phyloP scores from a whole-genome alignment of 2,329 filamentous ascomycete genomes.

The Aspergillus proliferans region DNA sequence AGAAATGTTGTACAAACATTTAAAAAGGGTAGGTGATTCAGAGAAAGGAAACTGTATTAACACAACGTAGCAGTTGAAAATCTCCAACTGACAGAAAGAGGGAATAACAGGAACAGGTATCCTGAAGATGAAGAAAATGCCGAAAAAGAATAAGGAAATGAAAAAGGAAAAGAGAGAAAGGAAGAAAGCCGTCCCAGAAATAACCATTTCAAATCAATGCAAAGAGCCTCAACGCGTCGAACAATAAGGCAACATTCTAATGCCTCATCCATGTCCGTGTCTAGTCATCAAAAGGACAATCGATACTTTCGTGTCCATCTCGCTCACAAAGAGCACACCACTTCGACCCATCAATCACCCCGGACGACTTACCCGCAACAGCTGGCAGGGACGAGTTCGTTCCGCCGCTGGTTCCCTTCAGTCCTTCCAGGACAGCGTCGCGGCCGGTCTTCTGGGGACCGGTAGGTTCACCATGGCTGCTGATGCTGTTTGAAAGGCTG shows the following conservation, averaged over 20 bases:
- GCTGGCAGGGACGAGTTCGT: slow-evolving; percentile 49
- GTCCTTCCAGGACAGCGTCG: slow-evolving; percentile 37
- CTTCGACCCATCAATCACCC: slow-evolving; percentile 73
- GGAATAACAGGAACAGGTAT: slow-evolving; percentile 3
- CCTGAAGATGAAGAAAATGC: slow-evolving; percentile 2
- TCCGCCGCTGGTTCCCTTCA: slow-evolving; percentile 36
- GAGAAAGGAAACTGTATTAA: slow-evolving; percentile 8
- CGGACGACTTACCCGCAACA: slow-evolving; percentile 71
- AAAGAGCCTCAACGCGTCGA: no score
- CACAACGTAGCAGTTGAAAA: slow-evolving; percentile 8
- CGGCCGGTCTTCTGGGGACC: slow-evolving; percentile 34
- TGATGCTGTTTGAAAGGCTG: slow-evolving; percentile 1
- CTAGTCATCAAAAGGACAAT: slow-evolving; percentile 82
- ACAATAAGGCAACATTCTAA: no score
- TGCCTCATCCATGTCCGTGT: not conserved
- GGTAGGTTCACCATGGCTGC: slow-evolving; percentile 10
- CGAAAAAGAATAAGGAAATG: not conserved
- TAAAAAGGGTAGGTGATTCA: slow-evolving; percentile 8
- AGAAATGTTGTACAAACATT: not conserved
- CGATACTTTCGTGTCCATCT: slow-evolving; percentile 92
- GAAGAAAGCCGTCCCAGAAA: no score
- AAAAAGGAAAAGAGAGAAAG: no score
- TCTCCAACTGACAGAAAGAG: slow-evolving; percentile 4
- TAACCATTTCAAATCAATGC: no score
- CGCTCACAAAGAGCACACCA: slow-evolving; percentile 97